A percentile compares a stretch with the other conserved stretches of the same genome.
These are phyloP conservation scores for Coniophora puteana DNA, from an alignment of 1,284 basidiomycete genomes.

Conservation along the genomic window DNA sequence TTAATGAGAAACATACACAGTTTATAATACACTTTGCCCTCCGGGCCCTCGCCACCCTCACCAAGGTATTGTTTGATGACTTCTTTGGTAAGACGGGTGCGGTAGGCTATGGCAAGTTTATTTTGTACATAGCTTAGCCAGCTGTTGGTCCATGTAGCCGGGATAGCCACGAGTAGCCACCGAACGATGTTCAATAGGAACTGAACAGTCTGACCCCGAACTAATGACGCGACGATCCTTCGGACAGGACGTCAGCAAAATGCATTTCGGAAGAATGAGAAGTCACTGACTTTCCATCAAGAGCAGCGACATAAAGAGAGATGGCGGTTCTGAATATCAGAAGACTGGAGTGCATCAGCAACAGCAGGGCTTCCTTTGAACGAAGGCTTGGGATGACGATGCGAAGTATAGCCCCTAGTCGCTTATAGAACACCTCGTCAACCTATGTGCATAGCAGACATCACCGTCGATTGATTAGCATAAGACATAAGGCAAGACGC, in stretches of 20 bases:
- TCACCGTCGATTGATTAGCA: constrained; percentile 8
- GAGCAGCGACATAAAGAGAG: constrained; percentile 91
- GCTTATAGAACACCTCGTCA: constrained; percentile 86
- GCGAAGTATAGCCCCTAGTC: constrained; percentile 73
- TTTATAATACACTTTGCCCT: constrained; percentile 88
- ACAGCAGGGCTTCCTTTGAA: constrained; percentile 84
- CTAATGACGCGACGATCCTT: constrained; percentile 92
- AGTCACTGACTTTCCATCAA: constrained; percentile 86
- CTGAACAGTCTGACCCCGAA: constrained; percentile 78
- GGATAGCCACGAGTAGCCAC: constrained; percentile 94
- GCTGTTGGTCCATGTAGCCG: constrained; percentile 95
- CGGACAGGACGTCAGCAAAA: constrained; percentile 3
- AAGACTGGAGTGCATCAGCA: constrained; percentile 85
- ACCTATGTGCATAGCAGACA: constrained; percentile 45
- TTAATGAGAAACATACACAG: constrained; percentile 50
- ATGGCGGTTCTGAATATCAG: constrained; percentile 88
- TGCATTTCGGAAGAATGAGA: not conserved
- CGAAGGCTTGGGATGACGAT: constrained; percentile 88
- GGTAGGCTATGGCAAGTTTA: constrained; percentile 90
- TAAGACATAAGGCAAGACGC: not conserved
- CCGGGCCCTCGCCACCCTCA: constrained; percentile 55
- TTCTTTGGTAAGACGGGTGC: constrained; percentile 82
- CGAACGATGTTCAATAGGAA: constrained; percentile 86
- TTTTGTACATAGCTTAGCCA: constrained; percentile 94
- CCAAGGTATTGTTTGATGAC: constrained; percentile 87